These are phyloP conservation scores for Lanmaoa pseudosensibilis DNA, from an alignment of 768 basidiomycete genomes.

Conservation along the genomic window DNA sequence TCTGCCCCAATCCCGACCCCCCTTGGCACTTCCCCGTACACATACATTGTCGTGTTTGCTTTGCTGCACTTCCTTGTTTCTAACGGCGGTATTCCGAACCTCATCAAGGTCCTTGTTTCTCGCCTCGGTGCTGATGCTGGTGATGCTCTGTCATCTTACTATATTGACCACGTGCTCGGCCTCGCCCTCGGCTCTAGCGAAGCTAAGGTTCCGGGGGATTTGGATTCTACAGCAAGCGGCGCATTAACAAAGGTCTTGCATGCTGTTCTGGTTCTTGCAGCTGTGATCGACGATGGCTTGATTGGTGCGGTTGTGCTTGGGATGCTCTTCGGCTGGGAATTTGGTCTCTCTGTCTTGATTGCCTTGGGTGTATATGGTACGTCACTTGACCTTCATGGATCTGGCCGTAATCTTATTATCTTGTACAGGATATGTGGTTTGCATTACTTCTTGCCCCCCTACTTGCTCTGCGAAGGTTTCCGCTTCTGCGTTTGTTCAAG, in stretches of 20 bases:
- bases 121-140: conserved; percentile 91
- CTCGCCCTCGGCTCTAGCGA: conserved; percentile 83
- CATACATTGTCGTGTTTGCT: conserved; percentile 66
- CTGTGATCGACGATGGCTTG: conserved; percentile 77
- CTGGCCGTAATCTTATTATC: background rate
- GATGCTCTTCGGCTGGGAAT: conserved; percentile 61
- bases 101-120: conserved; percentile 74
- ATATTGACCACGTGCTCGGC: conserved; percentile 84
- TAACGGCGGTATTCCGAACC: conserved; percentile 69
- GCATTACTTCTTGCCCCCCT: conserved; percentile 8
- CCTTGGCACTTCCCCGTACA: conserved; percentile 56
- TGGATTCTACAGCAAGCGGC: conserved; percentile 5
- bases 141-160: conserved; percentile 53
- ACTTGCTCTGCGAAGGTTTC: conserved; percentile 1
- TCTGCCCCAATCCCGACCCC: conserved; percentile 22
- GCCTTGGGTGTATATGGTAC: conserved; percentile 75
- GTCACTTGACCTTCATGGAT: conserved; percentile 13
- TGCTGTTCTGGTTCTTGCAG: conserved; percentile 60
- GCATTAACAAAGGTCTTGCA: conserved; percentile 20
- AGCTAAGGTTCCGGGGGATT: conserved; percentile 74
- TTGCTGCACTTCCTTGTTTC: conserved; percentile 72
- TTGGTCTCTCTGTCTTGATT: conserved; percentile 64
- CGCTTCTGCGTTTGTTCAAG: conserved; percentile 51
- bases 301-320: conserved; percentile 71
- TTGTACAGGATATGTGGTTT: conserved; percentile 18